phyloP scores from a whole-genome alignment of 2,329 filamentous ascomycete species.

The Fusarium clavum region DNA sequence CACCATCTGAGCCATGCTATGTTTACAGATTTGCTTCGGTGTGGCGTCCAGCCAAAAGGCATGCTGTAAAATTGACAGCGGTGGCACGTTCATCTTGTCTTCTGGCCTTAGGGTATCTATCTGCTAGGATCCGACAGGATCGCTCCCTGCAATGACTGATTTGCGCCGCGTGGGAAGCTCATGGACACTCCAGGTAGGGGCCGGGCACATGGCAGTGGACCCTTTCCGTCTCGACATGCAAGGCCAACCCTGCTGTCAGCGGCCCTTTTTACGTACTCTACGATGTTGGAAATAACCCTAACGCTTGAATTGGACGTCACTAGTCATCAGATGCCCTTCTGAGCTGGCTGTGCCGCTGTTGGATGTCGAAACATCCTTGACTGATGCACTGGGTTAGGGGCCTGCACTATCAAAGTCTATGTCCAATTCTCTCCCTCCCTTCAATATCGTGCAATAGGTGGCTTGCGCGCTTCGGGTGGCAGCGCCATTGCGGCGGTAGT shows the following conservation, averaged over 20 bases:
- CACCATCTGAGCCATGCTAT: slow-evolving; percentile 7
- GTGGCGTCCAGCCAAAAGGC: slow-evolving; percentile 19
- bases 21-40: slow-evolving; percentile 11
- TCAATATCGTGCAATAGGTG: slow-evolving; percentile 33
- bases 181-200: slow-evolving; percentile 37
- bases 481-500: slow-evolving; percentile 21
- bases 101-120: slow-evolving; percentile 16
- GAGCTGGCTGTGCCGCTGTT: slow-evolving; percentile 28
- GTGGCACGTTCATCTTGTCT: slow-evolving; percentile 30
- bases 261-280: slow-evolving; percentile 22
- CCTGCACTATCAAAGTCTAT: slow-evolving; percentile 22
- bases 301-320: slow-evolving; percentile 18
- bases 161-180: slow-evolving; percentile 32
- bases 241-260: slow-evolving; percentile 38
- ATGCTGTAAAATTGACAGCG: slow-evolving; percentile 14
- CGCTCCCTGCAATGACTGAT: slow-evolving; percentile 29
- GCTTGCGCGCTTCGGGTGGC: slow-evolving; percentile 32
- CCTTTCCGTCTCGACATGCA: slow-evolving; percentile 37
- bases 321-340: slow-evolving; percentile 26
- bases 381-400: slow-evolving; percentile 28
- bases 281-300: slow-evolving; percentile 19
- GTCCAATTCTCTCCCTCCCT: slow-evolving; percentile 19
- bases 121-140: slow-evolving; percentile 20
- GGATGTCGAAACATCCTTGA: slow-evolving; percentile 30
- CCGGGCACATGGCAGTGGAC: slow-evolving; percentile 46